Evolutionary conservation across 805 yeast species (phyloP).

Genomic region (Monosporozyma yasuniensis): DNA sequence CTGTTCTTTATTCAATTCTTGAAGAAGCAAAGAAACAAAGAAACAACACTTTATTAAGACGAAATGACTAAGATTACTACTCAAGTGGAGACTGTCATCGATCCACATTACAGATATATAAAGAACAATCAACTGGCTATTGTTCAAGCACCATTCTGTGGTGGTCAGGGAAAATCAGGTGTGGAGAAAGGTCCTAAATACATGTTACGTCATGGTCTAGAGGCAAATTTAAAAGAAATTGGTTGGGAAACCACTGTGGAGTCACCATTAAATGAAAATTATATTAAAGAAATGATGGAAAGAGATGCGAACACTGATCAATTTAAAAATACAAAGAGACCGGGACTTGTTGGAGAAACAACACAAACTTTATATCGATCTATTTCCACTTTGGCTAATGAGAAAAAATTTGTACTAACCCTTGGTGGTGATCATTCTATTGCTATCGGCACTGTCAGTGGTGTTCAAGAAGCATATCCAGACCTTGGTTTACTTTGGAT

Average conservation of each 20-base stretch:
- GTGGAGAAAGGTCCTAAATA: constrained; percentile 91
- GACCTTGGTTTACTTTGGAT: constrained; percentile 91
- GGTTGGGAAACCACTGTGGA: constrained; percentile 60
- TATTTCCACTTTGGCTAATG: constrained; percentile 42
- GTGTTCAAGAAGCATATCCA: constrained; percentile 68
- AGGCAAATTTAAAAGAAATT: constrained; percentile 48
- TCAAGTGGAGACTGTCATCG: constrained; percentile 1
- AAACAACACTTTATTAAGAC: neutral
- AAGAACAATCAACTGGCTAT: constrained; percentile 44
- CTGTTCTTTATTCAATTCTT: neutral
- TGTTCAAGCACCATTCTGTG: constrained; percentile 85
- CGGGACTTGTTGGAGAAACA: constrained; percentile 68
- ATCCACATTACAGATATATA: constrained; percentile 43
- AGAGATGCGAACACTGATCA: constrained; percentile 43
- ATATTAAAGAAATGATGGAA: constrained; percentile 33
- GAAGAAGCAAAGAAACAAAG: neutral
- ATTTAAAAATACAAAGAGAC: constrained; percentile 53
- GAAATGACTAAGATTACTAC: neutral
- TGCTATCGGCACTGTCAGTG: constrained; percentile 88
- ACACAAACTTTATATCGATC: constrained; percentile 54
- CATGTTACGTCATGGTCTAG: constrained; percentile 63
- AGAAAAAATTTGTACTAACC: constrained; percentile 61
- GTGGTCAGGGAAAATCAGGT: constrained; percentile 91
- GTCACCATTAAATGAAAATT: constrained; percentile 45
- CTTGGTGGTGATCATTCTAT: constrained; percentile 96